A percentile compares a stretch with the other conserved stretches of the same genome.
These are phyloP conservation scores for Gossypium lobatum DNA, from an alignment of 441 rosid species.

Conservation along the genomic window DNA sequence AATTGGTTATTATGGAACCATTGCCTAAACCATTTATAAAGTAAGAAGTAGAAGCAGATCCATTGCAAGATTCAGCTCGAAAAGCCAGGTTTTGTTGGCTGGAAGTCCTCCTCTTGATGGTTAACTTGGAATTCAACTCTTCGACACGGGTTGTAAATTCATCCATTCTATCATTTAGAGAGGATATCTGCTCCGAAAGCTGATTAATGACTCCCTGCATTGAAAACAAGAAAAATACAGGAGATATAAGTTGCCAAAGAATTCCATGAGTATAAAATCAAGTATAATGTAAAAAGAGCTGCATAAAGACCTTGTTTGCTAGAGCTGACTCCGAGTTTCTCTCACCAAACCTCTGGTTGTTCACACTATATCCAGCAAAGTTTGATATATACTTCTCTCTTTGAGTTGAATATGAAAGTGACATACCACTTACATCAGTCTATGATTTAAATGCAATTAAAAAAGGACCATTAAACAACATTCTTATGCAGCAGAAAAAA, in stretches of 20 bases:
- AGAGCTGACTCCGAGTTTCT: slow-evolving; percentile 38
- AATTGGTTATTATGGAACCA: slow-evolving; percentile 67
- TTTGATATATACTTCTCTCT: slow-evolving; percentile 61
- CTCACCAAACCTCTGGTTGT: slow-evolving; percentile 47
- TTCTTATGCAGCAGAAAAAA: slow-evolving; percentile 7
- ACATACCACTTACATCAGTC: slow-evolving; percentile 44
- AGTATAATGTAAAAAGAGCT: background rate
- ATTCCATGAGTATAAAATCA: background rate
- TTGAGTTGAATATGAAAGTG: slow-evolving; percentile 77
- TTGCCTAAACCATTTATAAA: slow-evolving; percentile 77
- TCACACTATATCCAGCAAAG: slow-evolving; percentile 35
- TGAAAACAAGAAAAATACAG: slow-evolving; percentile 9
- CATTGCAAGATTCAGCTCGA: slow-evolving; percentile 64
- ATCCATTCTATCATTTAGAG: slow-evolving; percentile 85
- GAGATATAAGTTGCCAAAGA: background rate
- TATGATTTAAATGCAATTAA: slow-evolving; percentile 26
- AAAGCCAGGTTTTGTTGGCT: slow-evolving; percentile 64
- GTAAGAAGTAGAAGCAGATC: slow-evolving; percentile 83
- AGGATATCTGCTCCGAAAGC: slow-evolving; percentile 85
- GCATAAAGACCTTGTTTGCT: slow-evolving; percentile 46
- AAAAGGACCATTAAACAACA: slow-evolving; percentile 9
- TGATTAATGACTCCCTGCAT: slow-evolving; percentile 60
- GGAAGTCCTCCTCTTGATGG: slow-evolving; percentile 41
- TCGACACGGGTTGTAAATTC: slow-evolving; percentile 73
- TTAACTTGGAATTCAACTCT: slow-evolving; percentile 67